phyloP scores from a whole-genome alignment of 2,329 filamentous ascomycete species.

The Coniella vitis region DNA sequence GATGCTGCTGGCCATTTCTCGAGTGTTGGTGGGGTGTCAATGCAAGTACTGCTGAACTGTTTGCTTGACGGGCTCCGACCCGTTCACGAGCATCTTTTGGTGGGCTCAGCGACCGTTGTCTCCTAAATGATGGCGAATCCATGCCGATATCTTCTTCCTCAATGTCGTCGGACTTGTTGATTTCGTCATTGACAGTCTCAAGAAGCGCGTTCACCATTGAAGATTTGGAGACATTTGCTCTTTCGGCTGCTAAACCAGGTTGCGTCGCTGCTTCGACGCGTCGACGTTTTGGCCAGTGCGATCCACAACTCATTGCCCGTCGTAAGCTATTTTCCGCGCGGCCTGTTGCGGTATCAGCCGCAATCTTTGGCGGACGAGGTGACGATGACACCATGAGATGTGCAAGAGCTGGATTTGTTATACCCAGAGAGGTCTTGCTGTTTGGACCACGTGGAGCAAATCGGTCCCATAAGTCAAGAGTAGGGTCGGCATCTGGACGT shows the following conservation, averaged over 20 bases:
- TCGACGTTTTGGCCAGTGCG: slow-evolving; percentile 65
- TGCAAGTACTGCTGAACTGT: slow-evolving; percentile 11
- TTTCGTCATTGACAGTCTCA: slow-evolving; percentile 54
- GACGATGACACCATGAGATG: slow-evolving; percentile 66
- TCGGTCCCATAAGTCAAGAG: slow-evolving; percentile 69
- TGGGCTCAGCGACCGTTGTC: slow-evolving; percentile 23
- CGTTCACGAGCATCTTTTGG: not conserved
- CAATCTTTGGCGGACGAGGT: slow-evolving; percentile 48
- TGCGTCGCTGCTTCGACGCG: slow-evolving; percentile 44
- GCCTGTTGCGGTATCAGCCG: slow-evolving; percentile 24
- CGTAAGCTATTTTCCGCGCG: slow-evolving; percentile 46
- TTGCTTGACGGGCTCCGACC: slow-evolving; percentile 1
- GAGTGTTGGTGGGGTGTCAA: not conserved
- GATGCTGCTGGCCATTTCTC: not conserved
- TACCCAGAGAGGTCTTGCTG: slow-evolving; percentile 35
- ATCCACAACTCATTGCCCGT: slow-evolving; percentile 61
- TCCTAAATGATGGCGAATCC: slow-evolving; percentile 40
- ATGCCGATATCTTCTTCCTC: slow-evolving; percentile 24
- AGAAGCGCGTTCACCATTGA: slow-evolving; percentile 57
- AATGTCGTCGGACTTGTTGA: slow-evolving; percentile 35
- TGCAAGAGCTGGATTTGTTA: slow-evolving; percentile 51
- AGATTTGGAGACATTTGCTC: slow-evolving; percentile 41
- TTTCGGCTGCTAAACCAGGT: slow-evolving; percentile 15
- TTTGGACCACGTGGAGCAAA: slow-evolving; percentile 51
- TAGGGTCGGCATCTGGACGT: slow-evolving; percentile 65